phyloP scores from a whole-genome alignment of 495 filamentous ascomycete genomes.

The Lophiotrema nucula region DNA sequence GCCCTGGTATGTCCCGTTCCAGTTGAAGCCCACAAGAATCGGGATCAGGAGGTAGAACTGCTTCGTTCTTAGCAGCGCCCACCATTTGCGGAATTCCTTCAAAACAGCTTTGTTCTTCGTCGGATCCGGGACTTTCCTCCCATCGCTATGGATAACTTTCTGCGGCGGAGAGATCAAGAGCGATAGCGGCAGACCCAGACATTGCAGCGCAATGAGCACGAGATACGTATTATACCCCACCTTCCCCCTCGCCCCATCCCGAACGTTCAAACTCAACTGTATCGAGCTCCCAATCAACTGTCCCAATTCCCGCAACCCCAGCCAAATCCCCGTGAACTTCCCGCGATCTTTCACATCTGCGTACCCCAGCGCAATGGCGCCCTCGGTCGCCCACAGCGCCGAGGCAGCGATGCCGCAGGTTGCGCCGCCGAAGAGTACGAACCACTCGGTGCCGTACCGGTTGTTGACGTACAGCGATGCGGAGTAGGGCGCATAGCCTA shows the following conservation, averaged over 20 bases:
- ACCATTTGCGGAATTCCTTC: conserved; percentile 50
- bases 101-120: conserved; percentile 46
- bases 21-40: conserved; percentile 55
- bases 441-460: conserved; percentile 57
- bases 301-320: conserved; percentile 56
- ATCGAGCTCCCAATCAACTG: conserved; percentile 58
- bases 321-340: conserved; percentile 57
- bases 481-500: conserved; percentile 57
- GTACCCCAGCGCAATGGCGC: conserved; percentile 58
- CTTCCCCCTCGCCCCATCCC: conserved; percentile 49
- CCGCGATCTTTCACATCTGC: conserved; percentile 54
- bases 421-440: conserved; percentile 56
- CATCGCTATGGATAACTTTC: conserved; percentile 54
- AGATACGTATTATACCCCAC: conserved; percentile 57
- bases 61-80: conserved; percentile 47
- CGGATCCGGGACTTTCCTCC: conserved; percentile 45
- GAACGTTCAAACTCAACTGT: conserved; percentile 54
- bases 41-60: conserved; percentile 55
- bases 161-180: conserved; percentile 53
- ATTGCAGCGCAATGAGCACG: conserved; percentile 54
- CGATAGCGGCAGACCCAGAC: conserved; percentile 53
- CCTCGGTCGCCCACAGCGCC: conserved; percentile 58
- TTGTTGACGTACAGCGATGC: conserved; percentile 60
- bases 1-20: conserved; percentile 56
- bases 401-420: conserved; percentile 57